Percentiles rank a stretch among this genome's conserved stretches.
These are phyloP conservation scores for Endocalyx cinctus DNA, from an alignment of 2,329 filamentous ascomycete genomes.

Conservation along the genomic window DNA sequence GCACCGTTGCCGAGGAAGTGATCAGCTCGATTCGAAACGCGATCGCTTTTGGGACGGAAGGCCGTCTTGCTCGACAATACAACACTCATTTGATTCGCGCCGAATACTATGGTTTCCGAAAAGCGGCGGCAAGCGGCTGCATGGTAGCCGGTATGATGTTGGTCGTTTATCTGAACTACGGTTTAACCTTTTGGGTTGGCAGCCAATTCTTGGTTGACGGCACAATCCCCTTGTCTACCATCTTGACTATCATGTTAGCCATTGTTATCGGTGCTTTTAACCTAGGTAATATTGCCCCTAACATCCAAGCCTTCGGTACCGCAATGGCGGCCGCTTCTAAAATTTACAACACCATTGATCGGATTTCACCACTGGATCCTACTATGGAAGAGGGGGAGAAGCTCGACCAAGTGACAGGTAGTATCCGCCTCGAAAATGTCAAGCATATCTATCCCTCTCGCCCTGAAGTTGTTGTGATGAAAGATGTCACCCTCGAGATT, in stretches of 20 bases:
- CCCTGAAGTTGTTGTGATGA: constrained; percentile 84
- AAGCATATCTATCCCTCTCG: constrained; percentile 94
- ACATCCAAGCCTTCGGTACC: constrained; percentile 80
- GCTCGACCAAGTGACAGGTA: constrained; percentile 68
- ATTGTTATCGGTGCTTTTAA: constrained; percentile 93
- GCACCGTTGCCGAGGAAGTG: constrained; percentile 88
- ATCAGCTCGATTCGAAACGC: constrained; percentile 91
- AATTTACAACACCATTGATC: constrained; percentile 92
- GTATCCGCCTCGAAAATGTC: constrained; percentile 74
- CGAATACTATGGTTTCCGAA: constrained; percentile 69
- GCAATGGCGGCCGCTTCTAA: constrained; percentile 81
- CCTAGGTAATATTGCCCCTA: constrained; percentile 80
- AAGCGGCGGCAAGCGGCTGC: constrained; percentile 66
- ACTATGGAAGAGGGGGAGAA: constrained; percentile 65
- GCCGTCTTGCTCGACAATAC: constrained; percentile 84
- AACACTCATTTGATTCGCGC: constrained; percentile 69
- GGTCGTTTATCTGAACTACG: constrained; percentile 82
- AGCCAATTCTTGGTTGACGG: constrained; percentile 67
- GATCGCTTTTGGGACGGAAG: constrained; percentile 88
- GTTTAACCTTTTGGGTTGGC: constrained; percentile 84
- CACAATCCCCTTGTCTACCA: constrained; percentile 60
- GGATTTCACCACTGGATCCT: constrained; percentile 77
- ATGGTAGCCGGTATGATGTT: constrained; percentile 85
- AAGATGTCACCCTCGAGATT: constrained; percentile 72
- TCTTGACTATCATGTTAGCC: constrained; percentile 83